These are phyloP conservation scores for Penicillium sclerotiorum DNA, from an alignment of 2,329 filamentous ascomycete genomes.

Conservation along the genomic window DNA sequence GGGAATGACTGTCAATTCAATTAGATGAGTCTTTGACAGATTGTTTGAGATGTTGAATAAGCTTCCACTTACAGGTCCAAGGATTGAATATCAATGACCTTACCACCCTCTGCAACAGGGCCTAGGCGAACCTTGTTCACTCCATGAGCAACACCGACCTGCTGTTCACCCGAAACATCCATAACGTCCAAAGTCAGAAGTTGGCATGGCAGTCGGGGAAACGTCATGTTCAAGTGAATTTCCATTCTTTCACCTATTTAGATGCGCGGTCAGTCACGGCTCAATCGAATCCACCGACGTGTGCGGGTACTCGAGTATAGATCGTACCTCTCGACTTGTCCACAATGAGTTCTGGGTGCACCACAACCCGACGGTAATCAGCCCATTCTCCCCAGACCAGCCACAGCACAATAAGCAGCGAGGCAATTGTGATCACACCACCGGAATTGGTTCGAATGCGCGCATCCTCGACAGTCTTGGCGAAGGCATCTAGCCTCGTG, in stretches of 20 bases:
- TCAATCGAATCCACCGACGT: neutral
- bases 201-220: slow-evolving; percentile 91
- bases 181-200: slow-evolving; percentile 96
- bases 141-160: slow-evolving; percentile 90
- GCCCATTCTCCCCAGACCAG: slow-evolving; percentile 94
- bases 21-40: slow-evolving; percentile 1
- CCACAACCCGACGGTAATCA: slow-evolving; percentile 82
- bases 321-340: slow-evolving; percentile 86
- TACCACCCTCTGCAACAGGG: slow-evolving; percentile 72
- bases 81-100: slow-evolving; percentile 69
- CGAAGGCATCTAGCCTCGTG: slow-evolving; percentile 96
- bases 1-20: slow-evolving; percentile 58
- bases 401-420: slow-evolving; percentile 83
- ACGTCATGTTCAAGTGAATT: slow-evolving; percentile 96
- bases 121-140: slow-evolving; percentile 86
- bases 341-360: slow-evolving; percentile 90
- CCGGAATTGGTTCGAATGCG: slow-evolving; percentile 93
- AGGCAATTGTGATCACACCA: slow-evolving; percentile 90
- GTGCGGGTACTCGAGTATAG: neutral
- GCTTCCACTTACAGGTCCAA: slow-evolving; percentile 70
- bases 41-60: neutral
- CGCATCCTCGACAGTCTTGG: slow-evolving; percentile 98
- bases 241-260: slow-evolving; percentile 90
- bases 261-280: slow-evolving; percentile 16
- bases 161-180: slow-evolving; percentile 97